Evolutionary conservation across 2,329 filamentous ascomycete species (phyloP).

Genomic region (Stromatinia cepivora): DNA sequence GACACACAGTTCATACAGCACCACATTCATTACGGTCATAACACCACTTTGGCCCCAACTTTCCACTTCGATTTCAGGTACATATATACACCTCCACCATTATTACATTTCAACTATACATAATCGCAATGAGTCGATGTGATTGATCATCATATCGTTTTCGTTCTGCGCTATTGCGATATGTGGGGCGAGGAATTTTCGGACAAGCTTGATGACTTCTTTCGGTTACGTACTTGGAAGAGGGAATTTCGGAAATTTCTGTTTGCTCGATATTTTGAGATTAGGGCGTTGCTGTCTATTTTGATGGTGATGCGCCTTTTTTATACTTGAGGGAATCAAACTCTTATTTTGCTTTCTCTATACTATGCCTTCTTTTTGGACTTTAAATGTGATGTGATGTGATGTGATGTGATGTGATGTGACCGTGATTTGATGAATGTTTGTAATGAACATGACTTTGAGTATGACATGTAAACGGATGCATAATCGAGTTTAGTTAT

Average conservation of each 20-base stretch:
- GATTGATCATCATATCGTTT: slow-evolving; percentile 10
- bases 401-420: not conserved
- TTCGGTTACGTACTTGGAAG: not conserved
- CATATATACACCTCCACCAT: not conserved
- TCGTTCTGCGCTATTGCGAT: not conserved
- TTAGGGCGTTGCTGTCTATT: not conserved
- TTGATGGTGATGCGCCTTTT: not conserved
- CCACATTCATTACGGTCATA: slow-evolving; percentile 12
- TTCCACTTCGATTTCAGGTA: not conserved
- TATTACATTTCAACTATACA: not conserved
- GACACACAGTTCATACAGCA: not conserved
- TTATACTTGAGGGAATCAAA: slow-evolving; percentile 14
- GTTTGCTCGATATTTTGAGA: not conserved
- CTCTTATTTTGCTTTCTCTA: slow-evolving; percentile 20
- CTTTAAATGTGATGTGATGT: not conserved
- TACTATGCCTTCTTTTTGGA: not conserved
- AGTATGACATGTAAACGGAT: not conserved
- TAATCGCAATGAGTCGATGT: slow-evolving; percentile 1
- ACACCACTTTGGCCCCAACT: not conserved
- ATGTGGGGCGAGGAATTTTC: not conserved
- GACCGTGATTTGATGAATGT: not conserved
- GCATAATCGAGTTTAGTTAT: not conserved
- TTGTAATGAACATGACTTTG: not conserved
- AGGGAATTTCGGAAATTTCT: not conserved
- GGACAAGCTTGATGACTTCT: slow-evolving; percentile 11